Conservation (phyloP, 1,139 yeast genomes). For the Taphrina wiesneri region DNA sequence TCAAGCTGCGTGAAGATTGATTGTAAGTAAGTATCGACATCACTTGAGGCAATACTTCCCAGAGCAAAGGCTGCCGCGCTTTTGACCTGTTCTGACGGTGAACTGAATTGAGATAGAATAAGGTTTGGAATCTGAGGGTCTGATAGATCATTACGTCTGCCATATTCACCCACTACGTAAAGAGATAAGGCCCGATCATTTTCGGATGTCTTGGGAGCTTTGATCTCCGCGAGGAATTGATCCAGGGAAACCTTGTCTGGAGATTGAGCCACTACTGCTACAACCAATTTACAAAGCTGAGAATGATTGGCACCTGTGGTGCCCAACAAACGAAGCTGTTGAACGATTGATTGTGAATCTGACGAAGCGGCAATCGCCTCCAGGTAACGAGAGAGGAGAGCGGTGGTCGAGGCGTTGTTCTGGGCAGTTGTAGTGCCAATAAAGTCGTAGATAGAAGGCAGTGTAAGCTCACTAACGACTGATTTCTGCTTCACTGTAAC, state of each 20-base stretch:
- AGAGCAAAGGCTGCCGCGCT: constrained; percentile 57
- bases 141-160: constrained; percentile 36
- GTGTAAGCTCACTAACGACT: neutral
- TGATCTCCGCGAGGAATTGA: neutral
- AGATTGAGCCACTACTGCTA: neutral
- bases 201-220: constrained; percentile 27
- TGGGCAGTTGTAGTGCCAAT: neutral
- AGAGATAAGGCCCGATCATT: constrained; percentile 10
- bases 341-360: neutral
- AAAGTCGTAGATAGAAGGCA: neutral
- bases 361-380: neutral
- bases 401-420: neutral
- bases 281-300: neutral
- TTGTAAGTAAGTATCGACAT: constrained; percentile 48
- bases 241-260: neutral
- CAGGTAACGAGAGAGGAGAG: neutral
- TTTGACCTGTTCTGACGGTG: constrained; percentile 47
- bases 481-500: neutral
- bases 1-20: constrained; percentile 45
- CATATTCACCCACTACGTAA: constrained; percentile 21
- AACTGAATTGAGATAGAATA: constrained; percentile 40
- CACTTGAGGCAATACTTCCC: constrained; percentile 54
- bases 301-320: neutral
- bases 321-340: neutral
- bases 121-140: constrained; percentile 44